phyloP scores from a whole-genome alignment of 2,329 filamentous ascomycete species.

The Myriosclerotinia duriaeana region DNA sequence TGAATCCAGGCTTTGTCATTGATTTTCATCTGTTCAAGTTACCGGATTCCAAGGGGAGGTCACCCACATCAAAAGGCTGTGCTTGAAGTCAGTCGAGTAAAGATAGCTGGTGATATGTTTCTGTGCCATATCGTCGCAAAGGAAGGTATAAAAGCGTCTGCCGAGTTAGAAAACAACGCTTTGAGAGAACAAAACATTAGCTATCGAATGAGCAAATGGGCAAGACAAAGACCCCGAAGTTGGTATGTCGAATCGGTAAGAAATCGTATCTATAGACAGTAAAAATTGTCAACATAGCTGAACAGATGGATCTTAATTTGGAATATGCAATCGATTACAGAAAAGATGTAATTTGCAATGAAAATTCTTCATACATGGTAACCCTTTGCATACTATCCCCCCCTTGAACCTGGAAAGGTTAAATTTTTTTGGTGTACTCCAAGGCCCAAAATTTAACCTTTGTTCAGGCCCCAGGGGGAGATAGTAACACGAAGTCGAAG shows the following conservation, averaged over 20 bases:
- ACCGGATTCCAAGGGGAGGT: too few species aligned
- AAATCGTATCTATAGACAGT: too few species aligned
- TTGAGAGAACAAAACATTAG: not conserved
- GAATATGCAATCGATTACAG: conserved; percentile 6
- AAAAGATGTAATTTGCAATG: not conserved
- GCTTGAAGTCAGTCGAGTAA: too few species aligned
- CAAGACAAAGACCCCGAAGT: not conserved
- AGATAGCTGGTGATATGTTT: not conserved
- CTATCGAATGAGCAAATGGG: not conserved
- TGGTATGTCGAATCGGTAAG: not conserved
- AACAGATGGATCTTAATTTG: not conserved
- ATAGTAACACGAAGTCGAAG: not conserved
- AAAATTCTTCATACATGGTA: not conserved
- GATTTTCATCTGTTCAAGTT: not conserved
- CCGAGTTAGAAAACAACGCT: not conserved
- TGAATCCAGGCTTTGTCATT: not conserved
- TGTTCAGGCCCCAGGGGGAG: too few species aligned
- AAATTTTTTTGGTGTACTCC: too few species aligned
- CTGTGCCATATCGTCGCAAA: not conserved
- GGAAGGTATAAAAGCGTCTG: not conserved
- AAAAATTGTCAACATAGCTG: not conserved
- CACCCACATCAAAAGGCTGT: not conserved
- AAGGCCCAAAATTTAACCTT: too few species aligned
- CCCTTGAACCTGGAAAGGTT: too few species aligned
- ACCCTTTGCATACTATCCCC: too few species aligned